Evolutionary conservation across 2,329 filamentous ascomycete species (phyloP).

Genomic region (Arthrobotrys megalospora): DNA sequence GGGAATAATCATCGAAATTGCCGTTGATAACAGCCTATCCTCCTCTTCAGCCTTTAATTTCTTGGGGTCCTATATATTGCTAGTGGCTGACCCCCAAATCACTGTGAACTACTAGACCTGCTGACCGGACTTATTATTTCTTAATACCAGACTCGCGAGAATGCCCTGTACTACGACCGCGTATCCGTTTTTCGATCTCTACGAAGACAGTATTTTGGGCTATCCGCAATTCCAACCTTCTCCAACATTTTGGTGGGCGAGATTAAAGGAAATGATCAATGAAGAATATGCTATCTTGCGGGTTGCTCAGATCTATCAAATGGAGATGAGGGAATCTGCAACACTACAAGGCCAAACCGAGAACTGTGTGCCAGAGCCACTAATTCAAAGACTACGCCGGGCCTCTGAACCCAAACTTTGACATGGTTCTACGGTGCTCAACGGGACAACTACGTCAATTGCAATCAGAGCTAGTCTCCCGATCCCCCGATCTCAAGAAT

Average conservation of each 20-base stretch:
- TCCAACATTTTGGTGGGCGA: conserved; percentile 44
- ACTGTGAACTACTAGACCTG: background rate
- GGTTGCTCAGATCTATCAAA: conserved; percentile 41
- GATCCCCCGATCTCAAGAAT: background rate
- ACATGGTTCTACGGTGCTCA: background rate
- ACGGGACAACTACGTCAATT: background rate
- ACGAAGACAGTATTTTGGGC: conserved; percentile 49
- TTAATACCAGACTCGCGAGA: background rate
- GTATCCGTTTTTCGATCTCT: conserved; percentile 55
- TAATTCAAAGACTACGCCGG: conserved; percentile 43
- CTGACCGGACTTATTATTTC: background rate
- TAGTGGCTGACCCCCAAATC: background rate
- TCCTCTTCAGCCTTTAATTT: conserved; percentile 29
- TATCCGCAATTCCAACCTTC: conserved; percentile 35
- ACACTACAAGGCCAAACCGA: background rate
- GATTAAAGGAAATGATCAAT: conserved; percentile 46
- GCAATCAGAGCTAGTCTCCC: background rate
- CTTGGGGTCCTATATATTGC: background rate
- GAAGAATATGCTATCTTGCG: conserved; percentile 52
- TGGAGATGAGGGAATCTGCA: conserved; percentile 5
- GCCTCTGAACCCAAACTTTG: conserved; percentile 15
- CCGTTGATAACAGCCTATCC: conserved; percentile 36
- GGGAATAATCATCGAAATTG: background rate
- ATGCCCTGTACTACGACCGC: conserved; percentile 51
- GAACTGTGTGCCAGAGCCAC: conserved; percentile 13